Conservation (phyloP, 2,329 filamentous ascomycete species). For the Diaporthe vaccinii region DNA sequence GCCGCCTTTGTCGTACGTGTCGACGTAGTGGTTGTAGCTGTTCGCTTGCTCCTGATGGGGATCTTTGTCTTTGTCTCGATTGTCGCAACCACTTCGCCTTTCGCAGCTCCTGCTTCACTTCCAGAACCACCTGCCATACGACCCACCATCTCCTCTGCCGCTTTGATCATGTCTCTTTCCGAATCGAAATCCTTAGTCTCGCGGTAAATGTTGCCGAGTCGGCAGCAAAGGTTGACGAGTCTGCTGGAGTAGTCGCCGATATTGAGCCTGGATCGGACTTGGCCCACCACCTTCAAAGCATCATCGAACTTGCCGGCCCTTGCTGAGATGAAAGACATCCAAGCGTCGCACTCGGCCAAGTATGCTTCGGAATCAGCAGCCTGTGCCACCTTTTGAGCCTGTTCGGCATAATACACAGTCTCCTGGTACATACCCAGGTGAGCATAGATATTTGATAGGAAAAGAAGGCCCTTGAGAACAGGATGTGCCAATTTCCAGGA, state of each 20-base stretch:
- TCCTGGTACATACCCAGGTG: constrained; percentile 91
- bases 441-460: constrained; percentile 83
- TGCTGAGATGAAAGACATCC: constrained; percentile 68
- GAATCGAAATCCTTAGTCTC: constrained; percentile 60
- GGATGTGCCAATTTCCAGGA: constrained; percentile 86
- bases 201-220: constrained; percentile 69
- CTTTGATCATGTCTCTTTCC: constrained; percentile 59
- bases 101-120: too few relatives aligned
- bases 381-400: constrained; percentile 82
- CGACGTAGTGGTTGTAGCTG: constrained; percentile 45
- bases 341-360: constrained; percentile 66
- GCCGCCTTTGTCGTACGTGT: constrained; percentile 46
- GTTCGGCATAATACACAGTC: constrained; percentile 88
- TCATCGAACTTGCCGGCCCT: constrained; percentile 71
- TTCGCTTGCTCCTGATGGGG: constrained; percentile 48
- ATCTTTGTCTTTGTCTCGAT: constrained; percentile 55
- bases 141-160: constrained; percentile 63
- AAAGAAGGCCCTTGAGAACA: constrained; percentile 78
- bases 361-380: constrained; percentile 75
- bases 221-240: constrained; percentile 64
- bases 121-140: constrained; percentile 46
- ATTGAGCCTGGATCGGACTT: constrained; percentile 66
- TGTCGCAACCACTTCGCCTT: constrained; percentile 42
- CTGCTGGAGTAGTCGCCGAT: constrained; percentile 59
- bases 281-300: constrained; percentile 67